Evolutionary conservation across 768 basidiomycete species (phyloP).

Genomic region (Leccinum arenicola): DNA sequence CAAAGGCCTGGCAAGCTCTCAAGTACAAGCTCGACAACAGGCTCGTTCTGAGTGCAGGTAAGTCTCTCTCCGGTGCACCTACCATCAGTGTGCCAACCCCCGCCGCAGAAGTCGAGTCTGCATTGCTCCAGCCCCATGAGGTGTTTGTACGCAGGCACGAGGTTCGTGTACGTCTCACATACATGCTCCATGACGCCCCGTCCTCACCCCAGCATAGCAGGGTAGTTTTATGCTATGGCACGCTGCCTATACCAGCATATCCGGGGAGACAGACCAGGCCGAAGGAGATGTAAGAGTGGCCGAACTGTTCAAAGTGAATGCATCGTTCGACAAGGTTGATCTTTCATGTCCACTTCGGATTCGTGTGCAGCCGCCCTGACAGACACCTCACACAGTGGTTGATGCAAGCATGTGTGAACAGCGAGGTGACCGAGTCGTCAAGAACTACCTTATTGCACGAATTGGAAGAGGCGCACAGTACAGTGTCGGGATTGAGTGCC

Average conservation of each 20-base stretch:
- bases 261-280: slow-evolving; percentile 11
- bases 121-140: no score
- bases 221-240: no score
- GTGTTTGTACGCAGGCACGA: no score
- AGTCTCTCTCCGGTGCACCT: no score
- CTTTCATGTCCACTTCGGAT: neutral
- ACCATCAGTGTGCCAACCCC: no score
- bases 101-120: no score
- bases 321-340: slow-evolving; percentile 46
- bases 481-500: slow-evolving; percentile 63
- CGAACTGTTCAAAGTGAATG: slow-evolving; percentile 53
- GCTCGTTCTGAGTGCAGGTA: no score
- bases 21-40: no score
- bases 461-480: slow-evolving; percentile 69
- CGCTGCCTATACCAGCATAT: slow-evolving; percentile 35
- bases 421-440: slow-evolving; percentile 76
- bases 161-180: no score
- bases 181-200: no score
- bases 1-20: no score
- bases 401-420: slow-evolving; percentile 75
- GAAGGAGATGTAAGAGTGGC: slow-evolving; percentile 36
- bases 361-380: slow-evolving; percentile 6
- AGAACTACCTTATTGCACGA: slow-evolving; percentile 72
- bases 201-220: no score
- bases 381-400: slow-evolving; percentile 50